Evolutionary conservation across 352 stramenopile genomes (phyloP).

Genomic region (Phytophthora quininea): DNA sequence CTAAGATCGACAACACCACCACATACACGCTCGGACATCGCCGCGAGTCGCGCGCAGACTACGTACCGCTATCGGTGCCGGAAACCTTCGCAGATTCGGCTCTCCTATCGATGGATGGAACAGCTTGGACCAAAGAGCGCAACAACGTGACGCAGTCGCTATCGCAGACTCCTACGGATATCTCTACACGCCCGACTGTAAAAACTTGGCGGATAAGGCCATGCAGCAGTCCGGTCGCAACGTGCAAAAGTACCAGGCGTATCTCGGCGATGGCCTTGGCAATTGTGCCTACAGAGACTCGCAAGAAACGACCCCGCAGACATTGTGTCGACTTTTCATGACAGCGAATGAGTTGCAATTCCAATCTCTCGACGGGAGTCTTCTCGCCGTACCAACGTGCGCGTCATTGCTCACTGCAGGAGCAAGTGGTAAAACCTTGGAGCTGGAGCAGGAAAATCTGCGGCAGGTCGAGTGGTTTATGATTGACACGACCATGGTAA

Average conservation of each 20-base stretch:
- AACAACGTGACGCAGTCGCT: not conserved
- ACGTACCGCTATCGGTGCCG: constrained; percentile 24
- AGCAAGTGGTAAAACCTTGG: not conserved
- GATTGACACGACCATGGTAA: constrained; percentile 28
- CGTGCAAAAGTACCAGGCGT: constrained; percentile 52
- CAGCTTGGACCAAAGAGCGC: constrained; percentile 37
- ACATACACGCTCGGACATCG: constrained; percentile 38
- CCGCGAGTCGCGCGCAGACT: constrained; percentile 24
- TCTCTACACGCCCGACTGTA: constrained; percentile 44
- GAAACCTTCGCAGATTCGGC: constrained; percentile 36
- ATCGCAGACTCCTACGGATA: constrained; percentile 41
- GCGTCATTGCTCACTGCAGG: constrained; percentile 18
- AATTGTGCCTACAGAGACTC: constrained; percentile 46
- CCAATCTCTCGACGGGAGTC: constrained; percentile 22
- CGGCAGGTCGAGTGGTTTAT: constrained; percentile 45
- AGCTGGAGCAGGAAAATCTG: constrained; percentile 26
- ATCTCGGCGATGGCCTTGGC: constrained; percentile 41
- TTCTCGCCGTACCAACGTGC: constrained; percentile 25
- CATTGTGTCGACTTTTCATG: constrained; percentile 45
- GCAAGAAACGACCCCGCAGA: constrained; percentile 43
- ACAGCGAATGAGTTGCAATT: constrained; percentile 33
- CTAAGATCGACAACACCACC: constrained; percentile 48
- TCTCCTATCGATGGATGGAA: constrained; percentile 40
- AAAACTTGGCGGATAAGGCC: constrained; percentile 24
- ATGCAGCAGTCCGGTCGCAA: constrained; percentile 43